Percentiles rank a stretch among this genome's conserved stretches.
These are phyloP conservation scores for Candida taoyuanica DNA, from an alignment of 805 yeast species.

Conservation along the genomic window DNA sequence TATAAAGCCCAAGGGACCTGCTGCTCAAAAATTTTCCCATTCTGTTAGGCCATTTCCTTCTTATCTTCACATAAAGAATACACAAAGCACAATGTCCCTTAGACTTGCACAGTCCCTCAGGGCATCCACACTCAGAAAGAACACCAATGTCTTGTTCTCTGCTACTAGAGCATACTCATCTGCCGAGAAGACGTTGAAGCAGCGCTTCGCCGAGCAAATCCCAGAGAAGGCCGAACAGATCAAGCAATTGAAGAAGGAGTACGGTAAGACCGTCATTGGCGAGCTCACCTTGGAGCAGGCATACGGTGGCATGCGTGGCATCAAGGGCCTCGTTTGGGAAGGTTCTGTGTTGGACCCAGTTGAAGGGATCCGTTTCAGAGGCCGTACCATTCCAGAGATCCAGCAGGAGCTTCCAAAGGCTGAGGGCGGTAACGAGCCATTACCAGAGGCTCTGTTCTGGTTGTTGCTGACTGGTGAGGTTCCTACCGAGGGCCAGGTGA, in stretches of 20 bases:
- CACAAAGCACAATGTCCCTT: slow-evolving; percentile 12
- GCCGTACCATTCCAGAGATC: slow-evolving; percentile 76
- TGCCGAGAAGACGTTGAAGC: slow-evolving; percentile 69
- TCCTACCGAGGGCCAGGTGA: slow-evolving; percentile 68
- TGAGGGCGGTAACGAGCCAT: slow-evolving; percentile 58
- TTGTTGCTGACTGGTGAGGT: slow-evolving; percentile 76
- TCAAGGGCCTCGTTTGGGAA: slow-evolving; percentile 83
- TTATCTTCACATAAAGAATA: background rate
- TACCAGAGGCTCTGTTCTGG: slow-evolving; percentile 84
- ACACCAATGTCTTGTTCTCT: slow-evolving; percentile 7
- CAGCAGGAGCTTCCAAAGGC: slow-evolving; percentile 71
- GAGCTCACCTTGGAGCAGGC: slow-evolving; percentile 76
- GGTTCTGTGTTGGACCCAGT: slow-evolving; percentile 81
- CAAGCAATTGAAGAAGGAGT: slow-evolving; percentile 72
- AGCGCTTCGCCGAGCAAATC: slow-evolving; percentile 86
- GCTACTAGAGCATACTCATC: slow-evolving; percentile 27
- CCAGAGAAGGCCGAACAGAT: slow-evolving; percentile 92
- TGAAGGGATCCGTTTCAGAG: slow-evolving; percentile 85
- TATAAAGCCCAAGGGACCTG: background rate
- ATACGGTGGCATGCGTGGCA: slow-evolving; percentile 90
- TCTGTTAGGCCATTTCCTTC: background rate
- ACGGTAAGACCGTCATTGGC: slow-evolving; percentile 73
- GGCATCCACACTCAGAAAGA: slow-evolving; percentile 13
- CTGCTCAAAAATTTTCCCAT: background rate
- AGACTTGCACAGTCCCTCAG: slow-evolving; percentile 16